A percentile compares a stretch with the other conserved stretches of the same genome.
Conservation (phyloP, 176 grass and related monocot species). For the Carex myosuroides region DNA sequence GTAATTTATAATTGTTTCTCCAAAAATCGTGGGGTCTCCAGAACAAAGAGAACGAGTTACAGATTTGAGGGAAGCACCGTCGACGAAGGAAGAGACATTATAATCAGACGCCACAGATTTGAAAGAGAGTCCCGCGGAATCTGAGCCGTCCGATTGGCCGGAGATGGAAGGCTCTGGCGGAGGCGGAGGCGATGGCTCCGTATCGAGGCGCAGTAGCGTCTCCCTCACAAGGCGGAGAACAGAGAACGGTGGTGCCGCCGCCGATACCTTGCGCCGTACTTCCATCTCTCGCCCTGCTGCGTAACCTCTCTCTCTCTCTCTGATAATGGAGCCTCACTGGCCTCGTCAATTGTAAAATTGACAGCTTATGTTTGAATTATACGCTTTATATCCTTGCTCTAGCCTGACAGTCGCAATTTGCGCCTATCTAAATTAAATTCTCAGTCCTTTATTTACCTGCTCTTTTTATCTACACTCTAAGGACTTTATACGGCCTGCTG, state of each 20-base stretch:
- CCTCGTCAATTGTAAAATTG: background rate
- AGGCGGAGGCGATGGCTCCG: constrained; percentile 27
- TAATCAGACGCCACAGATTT: background rate
- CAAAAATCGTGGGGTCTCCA: constrained; percentile 1
- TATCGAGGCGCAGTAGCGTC: constrained; percentile 35
- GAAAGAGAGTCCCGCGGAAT: constrained; percentile 23
- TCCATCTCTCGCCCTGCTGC: constrained; percentile 37
- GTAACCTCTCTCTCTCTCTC: background rate
- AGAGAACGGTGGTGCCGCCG: constrained; percentile 45
- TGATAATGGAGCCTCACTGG: background rate
- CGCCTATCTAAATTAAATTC: background rate
- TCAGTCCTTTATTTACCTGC: background rate
- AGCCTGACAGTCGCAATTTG: background rate
- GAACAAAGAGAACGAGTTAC: background rate
- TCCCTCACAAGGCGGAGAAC: constrained; percentile 37
- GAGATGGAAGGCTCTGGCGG: constrained; percentile 58
- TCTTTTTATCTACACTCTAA: background rate
- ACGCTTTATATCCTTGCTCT: background rate
- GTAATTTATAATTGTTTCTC: background rate
- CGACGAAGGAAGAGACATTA: background rate
- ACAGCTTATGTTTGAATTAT: background rate
- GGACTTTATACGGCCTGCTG: background rate
- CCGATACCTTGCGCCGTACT: constrained; percentile 31
- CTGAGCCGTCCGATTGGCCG: constrained; percentile 14
- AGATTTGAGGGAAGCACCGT: background rate